These are phyloP conservation scores for Melanomma pulvis-pyrius DNA, from an alignment of 495 filamentous ascomycete genomes.

Conservation along the genomic window DNA sequence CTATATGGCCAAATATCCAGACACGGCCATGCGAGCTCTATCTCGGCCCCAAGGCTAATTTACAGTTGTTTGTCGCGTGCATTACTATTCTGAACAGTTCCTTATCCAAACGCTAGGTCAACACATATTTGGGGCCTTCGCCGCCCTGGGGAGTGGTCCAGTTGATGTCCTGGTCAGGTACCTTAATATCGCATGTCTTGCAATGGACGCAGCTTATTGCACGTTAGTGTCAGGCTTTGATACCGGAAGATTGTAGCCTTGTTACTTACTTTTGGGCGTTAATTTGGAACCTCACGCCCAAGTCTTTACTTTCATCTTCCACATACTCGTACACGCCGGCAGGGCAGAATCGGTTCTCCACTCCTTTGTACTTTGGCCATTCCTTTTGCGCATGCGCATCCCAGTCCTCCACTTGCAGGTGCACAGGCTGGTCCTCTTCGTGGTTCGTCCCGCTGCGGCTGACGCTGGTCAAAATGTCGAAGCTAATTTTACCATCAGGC, in stretches of 20 bases:
- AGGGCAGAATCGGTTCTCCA: conserved; percentile 99
- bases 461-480: conserved; percentile 94
- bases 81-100: not conserved
- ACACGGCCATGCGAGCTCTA: not conserved
- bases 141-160: conserved; percentile 95
- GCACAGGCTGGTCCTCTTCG: conserved; percentile 97
- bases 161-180: conserved; percentile 93
- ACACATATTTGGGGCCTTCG: conserved; percentile 93
- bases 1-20: not conserved
- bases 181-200: conserved; percentile 99
- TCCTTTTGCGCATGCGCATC: conserved; percentile 79
- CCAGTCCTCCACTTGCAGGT: conserved; percentile 94
- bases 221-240: conserved; percentile 39
- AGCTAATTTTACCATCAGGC: conserved; percentile 89
- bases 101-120: conserved; percentile 64
- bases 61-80: not conserved
- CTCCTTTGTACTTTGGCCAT: conserved; percentile 84
- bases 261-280: conserved; percentile 90
- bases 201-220: conserved; percentile 87
- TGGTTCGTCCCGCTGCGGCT: conserved; percentile 96
- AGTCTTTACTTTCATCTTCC: conserved; percentile 78
- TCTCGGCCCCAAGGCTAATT: not conserved
- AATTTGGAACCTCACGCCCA: conserved; percentile 94
- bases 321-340: conserved; percentile 98
- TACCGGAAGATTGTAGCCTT: not conserved